Base-by-base conservation (phyloP, 441 rosid species). In the Mallotus japonicus region DNA sequence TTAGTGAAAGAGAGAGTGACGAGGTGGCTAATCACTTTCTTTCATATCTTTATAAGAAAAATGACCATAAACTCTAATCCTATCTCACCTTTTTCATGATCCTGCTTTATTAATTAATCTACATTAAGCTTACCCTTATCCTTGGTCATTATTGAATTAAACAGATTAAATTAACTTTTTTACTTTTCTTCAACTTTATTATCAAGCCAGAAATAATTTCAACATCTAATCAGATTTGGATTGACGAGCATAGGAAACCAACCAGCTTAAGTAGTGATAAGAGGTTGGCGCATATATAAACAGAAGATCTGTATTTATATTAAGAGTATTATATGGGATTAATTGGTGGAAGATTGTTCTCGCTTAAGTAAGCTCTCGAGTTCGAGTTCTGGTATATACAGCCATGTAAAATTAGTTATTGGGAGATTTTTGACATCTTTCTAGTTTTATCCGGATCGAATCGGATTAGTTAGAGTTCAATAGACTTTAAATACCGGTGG, bases 131-230 rank as follows among this genome's bases (percentile, higher is more conserved):
- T 51, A 24, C 37, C 59, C 60, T 46, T 34, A 17, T 19, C 56
- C 42, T 17, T 68, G 49, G 34, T 56, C 40, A 69, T 69, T 16
- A 53, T 53, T 53, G 28, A n/a, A 6, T 44, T 13, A 0, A 8
- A 24, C 24, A 70, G 12, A 60, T 47, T 59, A 17, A 19, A 59
- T 57, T 59, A 40, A 42, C 75, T 28, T 2, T 28, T 2, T 19
- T 62, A 19, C 62, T 62, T 73, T 64, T 73, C 62, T 28, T 46
- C 5, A 55, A 11, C 76, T 44, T 55, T 70, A 73, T 65, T 11
- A 73, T 65, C 22, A 65, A 46, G 64, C 57, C n/a, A 2, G 5
- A 28, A 56, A 57, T 64, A 22, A 51, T 62, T 53, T 62, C 37
- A 42, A 57, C 69, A 14, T 63, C 24, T 46, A 64, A 64, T 40